Evolutionary conservation across 2,329 filamentous ascomycete genomes (phyloP), one percentile per base, ranked within the genome.

Genomic region (Cadophora malorum): DNA sequence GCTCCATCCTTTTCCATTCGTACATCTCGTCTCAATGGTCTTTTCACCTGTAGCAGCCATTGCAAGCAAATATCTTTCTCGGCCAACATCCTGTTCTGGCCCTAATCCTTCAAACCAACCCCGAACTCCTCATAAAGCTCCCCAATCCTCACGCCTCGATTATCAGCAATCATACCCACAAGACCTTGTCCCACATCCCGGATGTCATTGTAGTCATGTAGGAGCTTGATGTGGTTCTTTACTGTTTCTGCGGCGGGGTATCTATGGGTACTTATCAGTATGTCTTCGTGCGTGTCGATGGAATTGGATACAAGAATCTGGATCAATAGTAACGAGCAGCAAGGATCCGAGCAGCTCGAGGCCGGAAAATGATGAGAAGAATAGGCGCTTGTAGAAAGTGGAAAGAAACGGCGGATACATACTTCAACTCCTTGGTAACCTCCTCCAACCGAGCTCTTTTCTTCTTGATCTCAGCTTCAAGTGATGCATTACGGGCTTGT

Each of bases 161-260:
- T 82, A 67, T 92, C 90, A 4, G 90, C 90, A 76, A 92, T 86
- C 73, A 92, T 78, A 0, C 88, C 88, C 79, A 91, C 84, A 35
- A 92, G 75, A 0, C 88, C 89, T 74, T 88, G 85, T 0, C 86
- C 90, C 8, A 90, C 81, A 76, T 92, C 90, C 70, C 89, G 88
- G 73, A 91, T 87, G 76, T 91, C 89, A 73, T 92, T 92, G 79
- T 92, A 92, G 67, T 86, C 81, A 71, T 91, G 89, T 38, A 92
- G 80, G 4, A 89, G 80, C 67, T 83, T 83, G 74, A 92, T 92
- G 76, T 92, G 90, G 38, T 80, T 80, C 64, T 87, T 84, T 63
- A 90, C 86, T 10, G 86, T 85, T 23, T 79, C 78, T 50, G 85
- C 81, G 8, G 77, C 75, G 16, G 74, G 74, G 45, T 70, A 25